Conservation (phyloP, 2,329 filamentous ascomycete genomes). For the Verticillium klebahnii region DNA sequence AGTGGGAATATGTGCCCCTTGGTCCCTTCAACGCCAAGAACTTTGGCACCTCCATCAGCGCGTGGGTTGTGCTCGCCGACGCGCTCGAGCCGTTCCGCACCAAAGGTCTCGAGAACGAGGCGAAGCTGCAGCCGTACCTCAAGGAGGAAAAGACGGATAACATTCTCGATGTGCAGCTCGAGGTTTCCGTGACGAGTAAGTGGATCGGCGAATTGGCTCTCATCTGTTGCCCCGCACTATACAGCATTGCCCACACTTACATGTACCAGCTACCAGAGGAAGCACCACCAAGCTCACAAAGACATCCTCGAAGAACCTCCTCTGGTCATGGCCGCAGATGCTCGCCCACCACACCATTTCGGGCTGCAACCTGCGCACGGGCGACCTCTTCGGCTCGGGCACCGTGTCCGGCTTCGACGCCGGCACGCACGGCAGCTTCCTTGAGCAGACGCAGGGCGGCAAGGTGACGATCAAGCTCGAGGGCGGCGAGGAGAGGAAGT, state of each 20-base stretch:
- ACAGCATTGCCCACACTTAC: no score
- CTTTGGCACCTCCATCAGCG: constrained; percentile 53
- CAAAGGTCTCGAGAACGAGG: constrained; percentile 23
- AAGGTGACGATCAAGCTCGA: constrained; percentile 58
- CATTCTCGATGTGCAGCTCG: constrained; percentile 30
- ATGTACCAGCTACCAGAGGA: constrained; percentile 19
- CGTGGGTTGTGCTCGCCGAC: constrained; percentile 59
- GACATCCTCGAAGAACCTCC: constrained; percentile 41
- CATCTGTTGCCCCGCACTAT: no score
- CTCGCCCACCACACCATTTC: constrained; percentile 74
- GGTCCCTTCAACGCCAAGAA: constrained; percentile 61
- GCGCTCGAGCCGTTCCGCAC: constrained; percentile 36
- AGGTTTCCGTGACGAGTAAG: constrained; percentile 34
- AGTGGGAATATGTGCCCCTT: constrained; percentile 55
- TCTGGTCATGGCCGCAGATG: constrained; percentile 84
- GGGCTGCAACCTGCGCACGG: constrained; percentile 68
- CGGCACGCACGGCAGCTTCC: constrained; percentile 63
- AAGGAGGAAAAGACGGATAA: constrained; percentile 44
- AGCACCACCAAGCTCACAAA: constrained; percentile 32
- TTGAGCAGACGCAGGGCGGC: constrained; percentile 68
- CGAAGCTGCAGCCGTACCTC: constrained; percentile 36
- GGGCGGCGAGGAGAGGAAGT: constrained; percentile 62
- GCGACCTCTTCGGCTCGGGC: constrained; percentile 72
- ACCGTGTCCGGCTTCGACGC: constrained; percentile 63
- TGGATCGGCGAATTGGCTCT: no score